A percentile compares a stretch with the other conserved stretches of the same genome.
Conservation (phyloP, 148 eudicot genomes). For the Amaranthus hypochondriacus region DNA sequence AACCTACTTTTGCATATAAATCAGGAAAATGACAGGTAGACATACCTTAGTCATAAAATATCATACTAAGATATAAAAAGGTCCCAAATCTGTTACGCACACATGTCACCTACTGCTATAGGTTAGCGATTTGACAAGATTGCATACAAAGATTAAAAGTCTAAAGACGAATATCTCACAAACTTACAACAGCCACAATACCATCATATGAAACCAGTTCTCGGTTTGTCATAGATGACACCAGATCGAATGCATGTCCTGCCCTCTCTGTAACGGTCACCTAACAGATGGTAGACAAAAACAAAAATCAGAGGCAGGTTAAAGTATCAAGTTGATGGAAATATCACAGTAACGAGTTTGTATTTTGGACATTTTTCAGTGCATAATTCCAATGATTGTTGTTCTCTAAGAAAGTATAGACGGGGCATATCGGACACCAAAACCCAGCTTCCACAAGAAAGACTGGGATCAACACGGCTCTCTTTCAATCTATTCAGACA, state of each 20-base stretch:
- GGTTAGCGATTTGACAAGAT: neutral
- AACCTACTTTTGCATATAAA: no score
- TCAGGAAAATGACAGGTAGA: no score
- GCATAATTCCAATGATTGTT: neutral
- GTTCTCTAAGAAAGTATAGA: neutral
- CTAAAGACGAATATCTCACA: slow-evolving; percentile 12
- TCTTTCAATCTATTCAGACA: neutral
- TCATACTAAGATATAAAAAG: neutral
- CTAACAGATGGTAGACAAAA: slow-evolving; percentile 33
- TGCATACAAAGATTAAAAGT: slow-evolving; percentile 6
- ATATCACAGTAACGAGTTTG: neutral
- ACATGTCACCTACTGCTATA: neutral
- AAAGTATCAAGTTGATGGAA: neutral
- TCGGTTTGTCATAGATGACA: slow-evolving; percentile 58
- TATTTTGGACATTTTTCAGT: neutral
- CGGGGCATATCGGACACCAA: neutral
- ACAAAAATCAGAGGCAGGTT: neutral
- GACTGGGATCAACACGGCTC: neutral
- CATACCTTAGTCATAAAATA: neutral
- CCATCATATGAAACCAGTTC: slow-evolving; percentile 81
- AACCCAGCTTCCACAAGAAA: neutral
- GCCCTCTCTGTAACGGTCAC: slow-evolving; percentile 85
- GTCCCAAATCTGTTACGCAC: neutral
- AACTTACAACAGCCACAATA: slow-evolving; percentile 88
- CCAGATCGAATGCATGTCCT: slow-evolving; percentile 74